Base-by-base conservation (phyloP, 805 yeast species). In the Starmerella bacillaris region DNA sequence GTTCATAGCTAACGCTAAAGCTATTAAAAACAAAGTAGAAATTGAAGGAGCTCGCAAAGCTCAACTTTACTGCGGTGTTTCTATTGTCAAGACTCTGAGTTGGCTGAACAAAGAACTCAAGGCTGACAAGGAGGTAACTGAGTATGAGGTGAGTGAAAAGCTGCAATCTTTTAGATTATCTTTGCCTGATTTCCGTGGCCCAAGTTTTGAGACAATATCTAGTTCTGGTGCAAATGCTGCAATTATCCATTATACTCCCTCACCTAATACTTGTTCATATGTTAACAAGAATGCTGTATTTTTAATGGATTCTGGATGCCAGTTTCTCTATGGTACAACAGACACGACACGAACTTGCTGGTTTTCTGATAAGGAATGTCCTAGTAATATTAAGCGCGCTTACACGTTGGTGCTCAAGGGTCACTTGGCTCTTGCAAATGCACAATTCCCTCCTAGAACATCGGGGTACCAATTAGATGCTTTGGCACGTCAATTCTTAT, bases 361-460 rank as follows among this genome's bases (percentile, higher is more conserved):
- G 53, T 76, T 82, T 51, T 59, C 59, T 7, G 53, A 56, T 2
- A 11, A 21, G 11, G 18, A 15, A 14, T 79, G 86, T 12, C 48
- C 67, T 0, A 47, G 45, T 14, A 77, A 76, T 42, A 75, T 76
- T 51, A 62, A 58, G 24, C 66, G 64, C 43, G 72, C 72, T 35
- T 86, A 80, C 54, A 78, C 96, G 0, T 59, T 79, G 30, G 98
- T 89, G 1, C 63, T 89, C 37, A 82, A 83, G 58, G 96, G 96
- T 7, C 93, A 89, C 51, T 60, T 89, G 39, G 84, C 86, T 1
- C 67, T 89, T 14, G 93, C 92, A 19, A 63, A 70, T 55, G 68
- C 83, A 3, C 69, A 71, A 17, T 80, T 89, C 57, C 89, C 89
- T 3, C 71, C 68, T 35, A 75, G 76, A 4, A 68, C 79, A 1